Evolutionary conservation across 164 flowering plant genomes (phyloP), one percentile per base, ranked within the genome.

Genomic region (Chimonanthus salicifolius): DNA sequence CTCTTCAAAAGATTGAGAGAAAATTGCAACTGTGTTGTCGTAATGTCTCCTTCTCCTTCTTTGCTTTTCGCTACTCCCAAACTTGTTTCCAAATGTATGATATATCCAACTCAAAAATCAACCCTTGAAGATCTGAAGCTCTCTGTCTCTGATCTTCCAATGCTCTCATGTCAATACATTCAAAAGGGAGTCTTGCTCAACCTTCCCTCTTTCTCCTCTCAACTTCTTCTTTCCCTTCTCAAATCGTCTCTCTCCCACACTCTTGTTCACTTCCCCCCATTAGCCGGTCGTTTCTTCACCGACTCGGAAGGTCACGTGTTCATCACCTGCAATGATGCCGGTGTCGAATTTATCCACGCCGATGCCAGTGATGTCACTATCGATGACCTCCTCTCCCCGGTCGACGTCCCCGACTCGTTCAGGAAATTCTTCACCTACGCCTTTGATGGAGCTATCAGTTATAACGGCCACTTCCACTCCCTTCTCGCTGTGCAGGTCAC

Each of bases 281-380:
- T 92, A 71, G 94, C 96, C 64, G 98, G 98, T 58, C 85, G 96
- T 4, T 74, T 92, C 46, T 4, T 65, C 20, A 92, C 98, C 5
- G 86, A 84, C 75, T 7, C 80, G 5, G 58, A 72, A 11, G 93
- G 92, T 48, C 83, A 81, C 70, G 84, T 92, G 44, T 68, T 80
- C 84, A 84, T 92, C 75, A 6, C 71, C 69, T 88, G 90, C 78
- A 89, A 91, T 75, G 92, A 84, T 73, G 78, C 86, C 15, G 98
- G 98, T 54, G 87, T 86, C 64, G 92, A 88, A 0, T 88, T 91
- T 65, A 47, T 87, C 68, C 86, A 83, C 11, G 94, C 90, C 71
- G 77, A 70, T 48, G 91, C 92, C 18, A 44, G 54, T 0, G 84
- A 82, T 73, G 44, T 91, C 64, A 20, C 78, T 5, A 10, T 85